These are phyloP conservation scores for Phylloporus scabripes DNA, from an alignment of 768 basidiomycete species.

Conservation along the genomic window DNA sequence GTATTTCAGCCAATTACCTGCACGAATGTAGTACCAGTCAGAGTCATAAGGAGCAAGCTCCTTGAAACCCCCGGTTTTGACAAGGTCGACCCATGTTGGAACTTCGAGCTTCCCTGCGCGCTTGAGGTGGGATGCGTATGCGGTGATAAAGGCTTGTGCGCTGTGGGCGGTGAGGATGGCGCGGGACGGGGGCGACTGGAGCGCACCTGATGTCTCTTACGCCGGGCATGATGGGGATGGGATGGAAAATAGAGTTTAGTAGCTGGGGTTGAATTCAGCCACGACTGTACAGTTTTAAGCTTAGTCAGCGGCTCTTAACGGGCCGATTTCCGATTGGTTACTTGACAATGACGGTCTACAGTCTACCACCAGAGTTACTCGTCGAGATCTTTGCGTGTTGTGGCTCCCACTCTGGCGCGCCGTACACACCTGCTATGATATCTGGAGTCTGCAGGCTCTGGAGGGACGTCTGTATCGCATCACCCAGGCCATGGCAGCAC, in stretches of 20 bases:
- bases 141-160: constrained; percentile 89
- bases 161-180: constrained; percentile 35
- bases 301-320: constrained; percentile 34
- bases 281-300: constrained; percentile 37
- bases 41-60: constrained; percentile 99
- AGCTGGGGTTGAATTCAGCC: constrained; percentile 34
- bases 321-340: not conserved
- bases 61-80: constrained; percentile 97
- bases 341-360: constrained; percentile 13
- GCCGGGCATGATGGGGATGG: constrained; percentile 62
- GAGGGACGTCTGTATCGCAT: constrained; percentile 47
- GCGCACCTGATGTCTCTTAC: constrained; percentile 73
- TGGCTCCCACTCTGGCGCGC: constrained; percentile 35
- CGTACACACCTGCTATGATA: constrained; percentile 45
- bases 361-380: constrained; percentile 57
- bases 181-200: not conserved
- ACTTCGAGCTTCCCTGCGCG: constrained; percentile 99
- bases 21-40: constrained; percentile 99
- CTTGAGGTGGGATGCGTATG: constrained; percentile 95
- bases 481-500: constrained; percentile 58
- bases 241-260: constrained; percentile 34
- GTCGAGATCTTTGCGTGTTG: constrained; percentile 48
- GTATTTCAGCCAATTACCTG: constrained; percentile 56
- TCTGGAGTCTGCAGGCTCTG: constrained; percentile 54
- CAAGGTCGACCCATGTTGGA: constrained; percentile 96